A percentile compares a stretch with the other conserved stretches of the same genome.
Conservation (phyloP, 1,139 yeast species). For the Yarrowia galli region DNA sequence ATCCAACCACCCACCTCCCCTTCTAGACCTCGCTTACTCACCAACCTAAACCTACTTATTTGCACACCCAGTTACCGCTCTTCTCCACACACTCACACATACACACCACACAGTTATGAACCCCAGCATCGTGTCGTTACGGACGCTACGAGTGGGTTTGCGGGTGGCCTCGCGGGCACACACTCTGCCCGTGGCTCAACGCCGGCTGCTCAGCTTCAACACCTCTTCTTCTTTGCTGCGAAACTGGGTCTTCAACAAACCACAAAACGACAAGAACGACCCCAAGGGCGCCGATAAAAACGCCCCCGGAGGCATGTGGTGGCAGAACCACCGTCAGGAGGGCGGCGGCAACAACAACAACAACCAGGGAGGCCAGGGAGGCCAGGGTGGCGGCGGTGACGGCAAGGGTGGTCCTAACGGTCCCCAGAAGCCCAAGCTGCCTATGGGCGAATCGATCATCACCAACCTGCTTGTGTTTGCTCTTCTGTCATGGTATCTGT, state of each 20-base stretch:
- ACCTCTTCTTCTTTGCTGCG: background rate
- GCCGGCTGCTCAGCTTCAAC: constrained; percentile 8
- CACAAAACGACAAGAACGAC: background rate
- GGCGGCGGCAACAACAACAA: background rate
- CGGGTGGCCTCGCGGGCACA: constrained; percentile 5
- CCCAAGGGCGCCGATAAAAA: constrained; percentile 6
- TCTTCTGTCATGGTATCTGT: constrained; percentile 28
- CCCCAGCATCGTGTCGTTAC: constrained; percentile 35
- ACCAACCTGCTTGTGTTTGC: constrained; percentile 33
- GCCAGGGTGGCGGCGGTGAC: background rate
- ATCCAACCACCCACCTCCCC: too few species aligned
- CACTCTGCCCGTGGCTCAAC: background rate
- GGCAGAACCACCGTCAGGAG: constrained; percentile 35
- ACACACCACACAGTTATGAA: background rate
- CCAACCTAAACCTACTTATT: constrained; percentile 19
- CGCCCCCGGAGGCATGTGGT: constrained; percentile 28
- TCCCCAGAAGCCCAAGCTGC: background rate
- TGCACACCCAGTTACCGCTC: background rate
- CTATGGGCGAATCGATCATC: constrained; percentile 17
- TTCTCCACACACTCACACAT: background rate
- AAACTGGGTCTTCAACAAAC: constrained; percentile 28
- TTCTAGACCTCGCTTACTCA: background rate
- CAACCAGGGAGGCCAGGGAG: background rate
- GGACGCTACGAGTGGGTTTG: constrained; percentile 29
- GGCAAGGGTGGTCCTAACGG: background rate